phyloP scores from a whole-genome alignment of 352 stramenopile species.

The Phytophthora fragariae region DNA sequence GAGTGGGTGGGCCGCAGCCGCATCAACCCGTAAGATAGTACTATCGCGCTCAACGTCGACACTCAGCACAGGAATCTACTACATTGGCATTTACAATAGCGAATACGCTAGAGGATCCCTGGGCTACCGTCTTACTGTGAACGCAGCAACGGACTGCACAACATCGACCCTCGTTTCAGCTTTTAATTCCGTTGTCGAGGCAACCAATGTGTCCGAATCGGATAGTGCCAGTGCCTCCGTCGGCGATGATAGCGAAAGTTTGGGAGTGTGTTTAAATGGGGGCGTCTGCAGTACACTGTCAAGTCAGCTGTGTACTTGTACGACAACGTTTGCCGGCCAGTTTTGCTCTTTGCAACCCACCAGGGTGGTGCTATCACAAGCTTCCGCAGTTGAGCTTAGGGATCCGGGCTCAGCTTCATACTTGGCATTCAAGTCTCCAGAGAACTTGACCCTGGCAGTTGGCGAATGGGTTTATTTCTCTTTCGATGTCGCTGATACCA shows the following conservation, averaged over 20 bases:
- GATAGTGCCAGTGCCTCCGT: slow-evolving; percentile 9
- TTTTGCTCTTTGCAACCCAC: slow-evolving; percentile 56
- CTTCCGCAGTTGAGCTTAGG: not conserved
- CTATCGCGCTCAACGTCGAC: slow-evolving; percentile 66
- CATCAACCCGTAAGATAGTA: slow-evolving; percentile 58
- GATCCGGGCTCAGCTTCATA: slow-evolving; percentile 30
- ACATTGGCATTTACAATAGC: slow-evolving; percentile 79
- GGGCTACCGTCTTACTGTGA: slow-evolving; percentile 61
- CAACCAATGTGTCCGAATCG: slow-evolving; percentile 16
- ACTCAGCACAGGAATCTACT: slow-evolving; percentile 77
- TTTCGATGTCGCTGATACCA: slow-evolving; percentile 64
- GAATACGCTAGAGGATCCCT: slow-evolving; percentile 62
- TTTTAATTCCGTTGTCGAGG: slow-evolving; percentile 22
- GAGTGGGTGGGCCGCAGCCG: slow-evolving; percentile 53
- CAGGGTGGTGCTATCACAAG: slow-evolving; percentile 21
- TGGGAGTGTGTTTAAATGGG: slow-evolving; percentile 55
- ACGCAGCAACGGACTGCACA: slow-evolving; percentile 55
- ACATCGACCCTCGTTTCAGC: slow-evolving; percentile 21
- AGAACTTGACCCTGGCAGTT: slow-evolving; percentile 42
- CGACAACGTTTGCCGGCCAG: slow-evolving; percentile 31
- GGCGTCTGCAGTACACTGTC: slow-evolving; percentile 58
- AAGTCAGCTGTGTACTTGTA: slow-evolving; percentile 62
- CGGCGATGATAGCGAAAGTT: slow-evolving; percentile 14
- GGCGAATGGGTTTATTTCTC: slow-evolving; percentile 71
- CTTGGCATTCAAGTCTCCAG: slow-evolving; percentile 33